phyloP scores from a whole-genome alignment of 1,139 yeast genomes.

The Yamadazyma diospyri region DNA sequence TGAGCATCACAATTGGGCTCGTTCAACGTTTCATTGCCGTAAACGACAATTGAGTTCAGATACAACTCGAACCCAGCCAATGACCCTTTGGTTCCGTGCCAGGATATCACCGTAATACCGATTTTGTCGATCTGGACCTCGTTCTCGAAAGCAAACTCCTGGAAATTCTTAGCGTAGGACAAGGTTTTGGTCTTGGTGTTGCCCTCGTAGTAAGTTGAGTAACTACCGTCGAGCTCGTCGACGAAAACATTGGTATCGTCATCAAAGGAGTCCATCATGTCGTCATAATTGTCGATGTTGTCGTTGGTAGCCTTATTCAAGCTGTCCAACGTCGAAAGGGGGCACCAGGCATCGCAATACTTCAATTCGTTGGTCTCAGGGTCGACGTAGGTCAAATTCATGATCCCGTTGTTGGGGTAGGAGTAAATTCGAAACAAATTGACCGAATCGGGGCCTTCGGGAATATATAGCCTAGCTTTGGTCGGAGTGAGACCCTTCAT shows the following conservation, averaged over 20 bases:
- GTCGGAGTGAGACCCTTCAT: conserved; percentile 60
- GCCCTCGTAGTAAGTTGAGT: conserved; percentile 36
- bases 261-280: conserved; percentile 21
- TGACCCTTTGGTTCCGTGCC: conserved; percentile 68
- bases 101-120: conserved; percentile 63
- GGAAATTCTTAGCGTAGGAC: conserved; percentile 52
- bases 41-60: conserved; percentile 56
- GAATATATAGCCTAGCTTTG: conserved; percentile 68
- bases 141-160: conserved; percentile 81
- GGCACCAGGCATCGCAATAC: conserved; percentile 88
- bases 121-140: conserved; percentile 58
- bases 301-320: conserved; percentile 23
- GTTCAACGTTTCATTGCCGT: conserved; percentile 74
- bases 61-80: conserved; percentile 72
- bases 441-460: conserved; percentile 52
- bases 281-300: conserved; percentile 20
- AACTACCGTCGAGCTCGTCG: conserved; percentile 35
- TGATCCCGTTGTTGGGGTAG: conserved; percentile 79
- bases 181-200: conserved; percentile 39
- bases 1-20: conserved; percentile 53
- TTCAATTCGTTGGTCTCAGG: conserved; percentile 55
- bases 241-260: conserved; percentile 27
- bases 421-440: conserved; percentile 70
- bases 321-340: conserved; percentile 41
- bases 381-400: conserved; percentile 85